These are phyloP conservation scores for Colletotrichum truncatum DNA, from an alignment of 2,329 filamentous ascomycete species.

Conservation along the genomic window DNA sequence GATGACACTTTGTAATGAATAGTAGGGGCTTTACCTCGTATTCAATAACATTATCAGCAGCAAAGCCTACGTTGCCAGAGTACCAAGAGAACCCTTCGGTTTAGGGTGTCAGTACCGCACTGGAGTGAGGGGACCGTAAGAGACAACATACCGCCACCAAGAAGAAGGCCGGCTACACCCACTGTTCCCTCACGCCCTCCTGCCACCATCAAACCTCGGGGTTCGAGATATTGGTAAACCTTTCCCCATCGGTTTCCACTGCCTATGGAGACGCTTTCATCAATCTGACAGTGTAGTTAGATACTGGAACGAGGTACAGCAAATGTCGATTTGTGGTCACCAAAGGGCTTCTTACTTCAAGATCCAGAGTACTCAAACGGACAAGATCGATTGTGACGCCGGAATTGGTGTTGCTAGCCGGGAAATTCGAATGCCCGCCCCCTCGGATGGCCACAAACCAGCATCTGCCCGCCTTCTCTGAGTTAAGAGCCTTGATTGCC, in stretches of 20 bases:
- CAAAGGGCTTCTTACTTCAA: neutral
- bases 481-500: neutral
- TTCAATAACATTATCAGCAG: constrained; percentile 48
- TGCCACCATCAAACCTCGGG: constrained; percentile 29
- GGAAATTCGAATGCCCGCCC: constrained; percentile 45
- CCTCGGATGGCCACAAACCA: constrained; percentile 48
- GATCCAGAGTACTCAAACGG: neutral
- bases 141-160: constrained; percentile 35
- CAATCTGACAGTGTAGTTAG: no score
- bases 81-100: constrained; percentile 31
- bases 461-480: neutral
- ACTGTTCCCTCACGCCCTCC: constrained; percentile 34
- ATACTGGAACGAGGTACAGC: no score
- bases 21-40: neutral
- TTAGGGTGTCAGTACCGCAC: neutral
- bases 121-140: neutral
- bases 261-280: neutral
- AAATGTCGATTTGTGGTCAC: neutral
- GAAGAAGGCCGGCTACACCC: constrained; percentile 38
- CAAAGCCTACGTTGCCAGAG: constrained; percentile 35
- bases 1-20: neutral
- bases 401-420: constrained; percentile 39
- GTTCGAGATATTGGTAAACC: constrained; percentile 22
- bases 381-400: constrained; percentile 19
- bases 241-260: neutral